phyloP scores from a whole-genome alignment of 2,329 filamentous ascomycete species.

The Fusarium sp. region DNA sequence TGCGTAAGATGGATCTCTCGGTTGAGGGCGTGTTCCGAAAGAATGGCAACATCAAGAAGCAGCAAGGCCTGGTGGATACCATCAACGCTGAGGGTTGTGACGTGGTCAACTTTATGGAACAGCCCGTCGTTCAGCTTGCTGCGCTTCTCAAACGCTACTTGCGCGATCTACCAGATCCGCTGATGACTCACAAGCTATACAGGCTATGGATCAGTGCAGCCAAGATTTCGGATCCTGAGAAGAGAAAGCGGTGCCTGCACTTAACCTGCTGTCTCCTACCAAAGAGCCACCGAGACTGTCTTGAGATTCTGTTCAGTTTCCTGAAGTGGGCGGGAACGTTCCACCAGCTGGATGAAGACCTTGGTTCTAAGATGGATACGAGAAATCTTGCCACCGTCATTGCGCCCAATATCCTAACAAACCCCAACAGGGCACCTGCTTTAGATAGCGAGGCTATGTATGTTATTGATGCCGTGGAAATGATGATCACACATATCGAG shows the following conservation, averaged over 20 bases:
- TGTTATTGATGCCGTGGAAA: constrained; percentile 92
- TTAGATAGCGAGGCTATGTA: constrained; percentile 90
- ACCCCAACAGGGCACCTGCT: constrained; percentile 70
- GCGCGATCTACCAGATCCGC: constrained; percentile 90
- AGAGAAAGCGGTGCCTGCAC: constrained; percentile 86
- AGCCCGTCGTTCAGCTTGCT: constrained; percentile 92
- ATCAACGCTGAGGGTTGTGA: constrained; percentile 90
- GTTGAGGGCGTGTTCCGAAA: constrained; percentile 99
- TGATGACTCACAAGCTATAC: constrained; percentile 95
- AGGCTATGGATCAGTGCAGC: constrained; percentile 89
- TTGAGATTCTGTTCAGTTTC: constrained; percentile 96
- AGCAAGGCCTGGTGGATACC: constrained; percentile 84
- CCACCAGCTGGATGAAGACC: constrained; percentile 96
- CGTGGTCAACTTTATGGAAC: constrained; percentile 84
- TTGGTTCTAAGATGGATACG: constrained; percentile 98
- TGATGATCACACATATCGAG: constrained; percentile 91
- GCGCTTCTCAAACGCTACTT: constrained; percentile 96
- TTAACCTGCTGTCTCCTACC: constrained; percentile 92
- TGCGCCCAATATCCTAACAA: constrained; percentile 92
- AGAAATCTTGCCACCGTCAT: constrained; percentile 98
- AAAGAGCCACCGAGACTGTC: constrained; percentile 89
- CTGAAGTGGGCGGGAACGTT: constrained; percentile 98
- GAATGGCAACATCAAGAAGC: constrained; percentile 96
- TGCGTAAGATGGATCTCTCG: constrained; percentile 99
- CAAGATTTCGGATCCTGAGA: constrained; percentile 84